A percentile compares a stretch with the other conserved stretches of the same genome.
These are phyloP conservation scores for Coelastrella sp. DNA, from an alignment of 139 green algal genomes.

Conservation along the genomic window DNA sequence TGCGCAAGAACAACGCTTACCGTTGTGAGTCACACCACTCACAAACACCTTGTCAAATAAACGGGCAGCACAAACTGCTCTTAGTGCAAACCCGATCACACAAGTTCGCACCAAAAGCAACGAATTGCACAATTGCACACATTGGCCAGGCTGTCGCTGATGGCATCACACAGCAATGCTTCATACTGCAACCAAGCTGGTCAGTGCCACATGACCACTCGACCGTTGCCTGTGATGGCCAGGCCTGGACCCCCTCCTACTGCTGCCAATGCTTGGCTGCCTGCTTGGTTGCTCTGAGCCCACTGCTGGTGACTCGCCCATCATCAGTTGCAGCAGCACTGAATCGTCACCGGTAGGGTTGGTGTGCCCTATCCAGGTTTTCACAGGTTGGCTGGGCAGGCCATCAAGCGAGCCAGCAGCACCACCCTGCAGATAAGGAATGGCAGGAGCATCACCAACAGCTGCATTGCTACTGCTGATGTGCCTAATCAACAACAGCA, in stretches of 20 bases:
- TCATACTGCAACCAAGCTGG: slow-evolving; percentile 32
- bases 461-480: not conserved
- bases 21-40: too few species aligned
- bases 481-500: not conserved
- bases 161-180: not conserved
- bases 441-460: not conserved
- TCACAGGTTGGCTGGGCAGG: not conserved
- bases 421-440: not conserved
- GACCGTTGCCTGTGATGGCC: not conserved
- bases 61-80: too few species aligned
- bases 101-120: too few species aligned
- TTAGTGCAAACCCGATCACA: too few species aligned
- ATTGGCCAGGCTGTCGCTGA: too few species aligned
- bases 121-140: too few species aligned
- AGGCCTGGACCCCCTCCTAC: not conserved
- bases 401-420: not conserved
- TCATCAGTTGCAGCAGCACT: slow-evolving; percentile 12
- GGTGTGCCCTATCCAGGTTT: slow-evolving; percentile 13
- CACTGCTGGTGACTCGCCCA: not conserved
- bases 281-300: not conserved
- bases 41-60: too few species aligned
- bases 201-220: not conserved
- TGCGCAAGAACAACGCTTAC: too few species aligned
- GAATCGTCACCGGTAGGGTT: not conserved
- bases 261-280: not conserved